Evolutionary conservation across 768 basidiomycete species (phyloP).

Genomic region (Cyathus striatus): DNA sequence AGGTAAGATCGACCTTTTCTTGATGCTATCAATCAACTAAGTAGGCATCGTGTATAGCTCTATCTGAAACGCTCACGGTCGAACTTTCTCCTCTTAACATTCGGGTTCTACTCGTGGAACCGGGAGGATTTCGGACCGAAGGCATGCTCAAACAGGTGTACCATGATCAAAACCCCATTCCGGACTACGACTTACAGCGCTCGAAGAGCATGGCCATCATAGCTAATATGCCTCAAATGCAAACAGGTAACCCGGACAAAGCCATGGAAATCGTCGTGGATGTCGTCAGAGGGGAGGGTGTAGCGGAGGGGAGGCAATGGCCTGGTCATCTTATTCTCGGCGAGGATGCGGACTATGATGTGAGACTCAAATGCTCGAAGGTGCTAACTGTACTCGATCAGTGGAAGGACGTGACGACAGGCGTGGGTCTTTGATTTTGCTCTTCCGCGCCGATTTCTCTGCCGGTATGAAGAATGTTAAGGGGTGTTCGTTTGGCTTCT

Average conservation of each 20-base stretch:
- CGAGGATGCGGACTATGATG: conserved; percentile 46
- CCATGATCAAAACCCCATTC: conserved; percentile 31
- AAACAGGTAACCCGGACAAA: conserved; percentile 53
- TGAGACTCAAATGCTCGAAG: conserved; percentile 40
- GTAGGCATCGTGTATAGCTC: conserved; percentile 37
- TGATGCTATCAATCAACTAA: not conserved
- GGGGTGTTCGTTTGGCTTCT: too few relatives aligned
- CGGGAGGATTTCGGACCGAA: conserved; percentile 58
- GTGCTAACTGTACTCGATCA: conserved; percentile 45
- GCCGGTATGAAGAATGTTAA: too few relatives aligned
- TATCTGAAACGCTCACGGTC: conserved; percentile 47
- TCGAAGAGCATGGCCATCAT: conserved; percentile 22
- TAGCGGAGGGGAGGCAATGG: conserved; percentile 19
- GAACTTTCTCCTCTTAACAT: conserved; percentile 55
- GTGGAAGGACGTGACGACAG: conserved; percentile 46
- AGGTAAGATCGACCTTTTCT: conserved; percentile 34
- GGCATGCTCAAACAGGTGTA: conserved; percentile 41
- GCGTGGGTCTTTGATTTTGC: conserved; percentile 36
- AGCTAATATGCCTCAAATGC: conserved; percentile 30
- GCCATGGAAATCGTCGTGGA: conserved; percentile 48
- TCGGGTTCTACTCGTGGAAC: conserved; percentile 51
- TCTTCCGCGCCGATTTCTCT: too few relatives aligned
- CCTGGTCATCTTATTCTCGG: conserved; percentile 21
- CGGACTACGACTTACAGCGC: conserved; percentile 45
- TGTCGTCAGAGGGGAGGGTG: conserved; percentile 44